Evolutionary conservation across 1,284 basidiomycete genomes (phyloP), one percentile per base, ranked within the genome.

Genomic region (Leccinum subfulvum): DNA sequence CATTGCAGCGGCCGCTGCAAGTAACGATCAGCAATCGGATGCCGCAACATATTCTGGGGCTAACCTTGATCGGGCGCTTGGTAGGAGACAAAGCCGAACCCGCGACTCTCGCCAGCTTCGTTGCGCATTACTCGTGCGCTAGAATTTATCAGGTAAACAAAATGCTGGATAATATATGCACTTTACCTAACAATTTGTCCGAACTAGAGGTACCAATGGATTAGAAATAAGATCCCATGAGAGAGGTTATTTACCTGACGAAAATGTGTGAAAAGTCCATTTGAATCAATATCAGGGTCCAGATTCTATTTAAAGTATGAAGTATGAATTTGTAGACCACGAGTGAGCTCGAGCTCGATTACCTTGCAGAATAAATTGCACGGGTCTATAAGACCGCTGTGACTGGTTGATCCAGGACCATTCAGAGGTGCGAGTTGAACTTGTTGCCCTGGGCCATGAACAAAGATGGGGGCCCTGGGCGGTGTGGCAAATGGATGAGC

Each of bases 21-120:
- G 35, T 18, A 8, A 1, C 11, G 41, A 63, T 61, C 3, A 67
- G 55, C 4, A 18, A 58, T 39, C 26, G 11, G 28, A 55, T 59
- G 5, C 9, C 11, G 11, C 9, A 56, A 14, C 21, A 49, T 10
- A 44, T 30, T 30, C 52, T 57, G 28, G 56, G 9, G 57, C 77
- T 60, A 68, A 92, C 92, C 92, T 83, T 94, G 90, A 66, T 91
- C 88, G 13, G 94, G 91, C 13, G 84, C 84, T 71, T 92, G 88
- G 78, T 81, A 98, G 28, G 91, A 94, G 62, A 98, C 96, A 72
- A 98, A 98, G n/a, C 95, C 95, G 72, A 97, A 98, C 5, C 94
- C 94, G 62, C 93, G 89, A 74, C 91, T 93, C 60, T 91, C 87
- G 23, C 92, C 91, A 57, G 72, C 79, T 68, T 95, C 90, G 71